Evolutionary conservation across 2,329 filamentous ascomycete species (phyloP).

Genomic region (Aureobasidium musti): DNA sequence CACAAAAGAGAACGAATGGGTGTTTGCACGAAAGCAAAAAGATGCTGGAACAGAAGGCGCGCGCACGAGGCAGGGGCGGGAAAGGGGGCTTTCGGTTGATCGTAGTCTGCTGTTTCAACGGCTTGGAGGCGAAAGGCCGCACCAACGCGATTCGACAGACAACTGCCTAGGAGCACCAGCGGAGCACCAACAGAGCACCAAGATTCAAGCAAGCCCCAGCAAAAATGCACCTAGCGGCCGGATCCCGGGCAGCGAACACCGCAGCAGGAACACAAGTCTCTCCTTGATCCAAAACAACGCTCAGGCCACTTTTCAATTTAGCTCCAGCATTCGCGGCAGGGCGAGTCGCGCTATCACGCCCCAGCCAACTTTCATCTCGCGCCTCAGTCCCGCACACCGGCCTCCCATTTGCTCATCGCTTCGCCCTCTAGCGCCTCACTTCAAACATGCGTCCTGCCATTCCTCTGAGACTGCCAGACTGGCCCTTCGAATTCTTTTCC

Average conservation of each 20-base stretch:
- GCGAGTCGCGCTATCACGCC: slow-evolving; percentile 28
- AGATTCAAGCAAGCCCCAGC: neutral
- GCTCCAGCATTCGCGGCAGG: slow-evolving; percentile 26
- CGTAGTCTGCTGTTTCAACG: slow-evolving; percentile 29
- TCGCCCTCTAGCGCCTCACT: slow-evolving; percentile 9
- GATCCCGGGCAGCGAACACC: slow-evolving; percentile 17
- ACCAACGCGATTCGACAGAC: slow-evolving; percentile 25
- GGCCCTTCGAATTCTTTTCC: slow-evolving; percentile 14
- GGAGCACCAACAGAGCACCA: slow-evolving; percentile 13
- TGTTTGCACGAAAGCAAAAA: slow-evolving; percentile 23
- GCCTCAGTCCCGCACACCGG: slow-evolving; percentile 16
- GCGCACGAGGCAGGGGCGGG: slow-evolving; percentile 29
- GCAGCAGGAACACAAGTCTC: slow-evolving; percentile 21
- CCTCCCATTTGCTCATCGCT: slow-evolving; percentile 8
- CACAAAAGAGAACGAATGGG: slow-evolving; percentile 20
- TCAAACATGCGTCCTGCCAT: slow-evolving; percentile 28
- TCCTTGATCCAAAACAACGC: slow-evolving; percentile 23
- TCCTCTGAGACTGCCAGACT: slow-evolving; percentile 16
- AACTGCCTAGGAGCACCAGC: slow-evolving; percentile 2
- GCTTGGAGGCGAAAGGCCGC: slow-evolving; percentile 23
- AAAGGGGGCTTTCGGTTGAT: slow-evolving; percentile 29
- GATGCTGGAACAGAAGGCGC: slow-evolving; percentile 29
- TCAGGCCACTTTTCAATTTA: neutral
- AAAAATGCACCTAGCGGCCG: slow-evolving; percentile 7
- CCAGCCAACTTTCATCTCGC: slow-evolving; percentile 30